Evolutionary conservation across 805 yeast species (phyloP).

Genomic region (Pichia scutulata): DNA sequence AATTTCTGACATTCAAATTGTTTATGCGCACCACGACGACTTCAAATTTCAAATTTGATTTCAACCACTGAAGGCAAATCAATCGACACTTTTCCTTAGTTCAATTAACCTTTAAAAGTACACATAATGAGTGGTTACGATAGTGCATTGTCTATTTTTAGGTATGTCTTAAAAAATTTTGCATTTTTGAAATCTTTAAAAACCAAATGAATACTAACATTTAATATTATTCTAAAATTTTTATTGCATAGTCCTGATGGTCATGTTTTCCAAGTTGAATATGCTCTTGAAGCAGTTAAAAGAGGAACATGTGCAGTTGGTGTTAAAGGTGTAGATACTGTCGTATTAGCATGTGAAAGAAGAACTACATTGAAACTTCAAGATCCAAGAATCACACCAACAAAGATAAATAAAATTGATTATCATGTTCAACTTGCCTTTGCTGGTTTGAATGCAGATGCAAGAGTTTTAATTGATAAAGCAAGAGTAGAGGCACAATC

Average conservation of each 20-base stretch:
- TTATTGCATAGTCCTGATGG: conserved; percentile 75
- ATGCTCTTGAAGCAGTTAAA: conserved; percentile 95
- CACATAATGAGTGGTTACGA: conserved; percentile 92
- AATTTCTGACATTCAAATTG: neutral
- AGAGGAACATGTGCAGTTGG: conserved; percentile 99
- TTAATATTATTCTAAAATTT: neutral
- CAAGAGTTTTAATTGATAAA: conserved; percentile 86
- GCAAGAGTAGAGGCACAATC: conserved; percentile 97
- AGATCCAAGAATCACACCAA: conserved; percentile 93
- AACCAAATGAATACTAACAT: neutral
- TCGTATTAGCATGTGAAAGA: conserved; percentile 94
- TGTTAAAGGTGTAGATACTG: conserved; percentile 81
- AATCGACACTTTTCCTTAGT: neutral
- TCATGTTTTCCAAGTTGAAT: conserved; percentile 97
- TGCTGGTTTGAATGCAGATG: conserved; percentile 98
- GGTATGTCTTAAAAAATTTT: conserved; percentile 47
- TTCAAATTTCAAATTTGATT: neutral
- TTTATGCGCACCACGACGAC: neutral
- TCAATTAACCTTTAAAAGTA: neutral
- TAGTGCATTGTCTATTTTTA: conserved; percentile 94
- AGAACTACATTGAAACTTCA: conserved; percentile 91
- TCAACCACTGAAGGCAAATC: neutral
- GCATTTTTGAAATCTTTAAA: neutral
- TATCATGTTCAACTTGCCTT: conserved; percentile 86
- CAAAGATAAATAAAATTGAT: conserved; percentile 87